Conservation (phyloP, 1,284 basidiomycete genomes). For the Leccinum subrobustum region DNA sequence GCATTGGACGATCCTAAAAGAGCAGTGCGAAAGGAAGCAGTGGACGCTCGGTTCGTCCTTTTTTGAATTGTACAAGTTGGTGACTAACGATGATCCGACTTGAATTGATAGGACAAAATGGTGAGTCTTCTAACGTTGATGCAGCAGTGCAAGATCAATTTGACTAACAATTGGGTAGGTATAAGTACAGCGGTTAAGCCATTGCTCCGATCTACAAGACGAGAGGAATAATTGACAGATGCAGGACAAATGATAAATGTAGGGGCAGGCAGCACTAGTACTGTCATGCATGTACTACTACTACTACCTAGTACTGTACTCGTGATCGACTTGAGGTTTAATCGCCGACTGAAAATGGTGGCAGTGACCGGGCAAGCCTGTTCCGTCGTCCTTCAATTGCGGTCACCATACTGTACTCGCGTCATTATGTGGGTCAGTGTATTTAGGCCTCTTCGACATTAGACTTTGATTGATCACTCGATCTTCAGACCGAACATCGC, state of each 20-base stretch:
- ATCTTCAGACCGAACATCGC: constrained; percentile 66
- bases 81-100: constrained; percentile 4
- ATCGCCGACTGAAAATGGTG: constrained; percentile 24
- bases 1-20: constrained; percentile 85
- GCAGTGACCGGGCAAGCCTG: constrained; percentile 9
- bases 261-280: background rate
- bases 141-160: background rate
- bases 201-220: background rate
- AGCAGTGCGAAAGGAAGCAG: constrained; percentile 80
- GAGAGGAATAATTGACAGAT: background rate
- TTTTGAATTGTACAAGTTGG: background rate
- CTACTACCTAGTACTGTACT: too few species aligned
- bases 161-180: constrained; percentile 39
- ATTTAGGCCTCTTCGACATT: background rate
- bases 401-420: background rate
- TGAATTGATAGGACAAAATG: constrained; percentile 48
- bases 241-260: background rate
- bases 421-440: constrained; percentile 33
- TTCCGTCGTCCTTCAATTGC: constrained; percentile 1
- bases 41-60: constrained; percentile 38
- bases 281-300: background rate
- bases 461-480: constrained; percentile 6
- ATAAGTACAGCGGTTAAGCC: constrained; percentile 52
- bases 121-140: constrained; percentile 30
- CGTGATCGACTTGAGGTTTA: constrained; percentile 7